phyloP scores from a whole-genome alignment of 2,329 filamentous ascomycete genomes.

The Colletotrichum higginsianum region DNA sequence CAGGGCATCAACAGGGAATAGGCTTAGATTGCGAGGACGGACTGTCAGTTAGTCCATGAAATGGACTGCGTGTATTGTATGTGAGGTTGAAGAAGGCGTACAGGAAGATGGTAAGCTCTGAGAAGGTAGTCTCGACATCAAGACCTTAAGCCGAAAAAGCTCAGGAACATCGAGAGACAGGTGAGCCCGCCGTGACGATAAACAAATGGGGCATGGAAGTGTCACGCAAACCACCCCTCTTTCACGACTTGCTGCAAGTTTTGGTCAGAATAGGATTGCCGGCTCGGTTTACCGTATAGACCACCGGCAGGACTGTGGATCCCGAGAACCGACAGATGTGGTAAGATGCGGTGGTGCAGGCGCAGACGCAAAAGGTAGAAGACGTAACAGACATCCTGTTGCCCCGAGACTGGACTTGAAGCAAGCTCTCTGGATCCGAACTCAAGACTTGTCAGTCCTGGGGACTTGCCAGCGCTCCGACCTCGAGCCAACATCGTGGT shows the following conservation, averaged over 20 bases:
- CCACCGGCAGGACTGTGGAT: conserved; percentile 18
- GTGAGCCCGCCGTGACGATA: conserved; percentile 22
- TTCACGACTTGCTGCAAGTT: conserved; percentile 22
- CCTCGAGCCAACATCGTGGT: background rate
- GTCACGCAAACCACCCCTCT: conserved; percentile 29
- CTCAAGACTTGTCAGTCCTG: background rate
- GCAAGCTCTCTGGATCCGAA: background rate
- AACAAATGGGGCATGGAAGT: conserved; percentile 26
- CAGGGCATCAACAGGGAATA: background rate
- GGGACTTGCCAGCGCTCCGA: conserved; percentile 9
- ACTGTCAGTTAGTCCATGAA: no score
- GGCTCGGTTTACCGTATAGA: conserved; percentile 17
- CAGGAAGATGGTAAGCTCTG: background rate
- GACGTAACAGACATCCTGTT: conserved; percentile 14
- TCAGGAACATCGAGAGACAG: conserved; percentile 5
- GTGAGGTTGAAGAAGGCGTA: background rate
- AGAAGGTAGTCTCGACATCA: background rate
- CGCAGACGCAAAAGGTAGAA: conserved; percentile 4
- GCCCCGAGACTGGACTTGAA: conserved; percentile 12
- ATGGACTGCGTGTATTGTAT: background rate
- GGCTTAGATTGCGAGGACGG: no score
- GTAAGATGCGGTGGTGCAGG: conserved; percentile 15
- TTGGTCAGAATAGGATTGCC: conserved; percentile 10
- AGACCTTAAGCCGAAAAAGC: background rate
- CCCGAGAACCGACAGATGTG: conserved; percentile 20